These are phyloP conservation scores for Solanum hybrid DNA, from an alignment of 305 asterid species.

Conservation along the genomic window DNA sequence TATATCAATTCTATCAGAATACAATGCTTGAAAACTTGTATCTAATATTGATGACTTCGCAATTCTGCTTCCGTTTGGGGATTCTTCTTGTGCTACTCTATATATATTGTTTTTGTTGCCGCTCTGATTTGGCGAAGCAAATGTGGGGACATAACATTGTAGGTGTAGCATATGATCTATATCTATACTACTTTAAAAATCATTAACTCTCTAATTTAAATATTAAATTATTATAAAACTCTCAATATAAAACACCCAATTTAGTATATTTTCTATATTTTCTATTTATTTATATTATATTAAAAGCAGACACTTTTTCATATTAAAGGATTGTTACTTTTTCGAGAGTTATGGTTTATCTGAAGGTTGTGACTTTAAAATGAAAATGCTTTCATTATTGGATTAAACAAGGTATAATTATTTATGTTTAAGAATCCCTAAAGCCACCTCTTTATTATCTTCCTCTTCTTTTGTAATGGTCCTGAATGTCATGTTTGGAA, in stretches of 20 bases:
- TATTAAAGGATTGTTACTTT: not conserved
- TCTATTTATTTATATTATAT: too few species aligned
- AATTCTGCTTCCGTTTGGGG: not conserved
- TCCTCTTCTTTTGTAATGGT: not conserved
- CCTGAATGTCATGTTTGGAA: not conserved
- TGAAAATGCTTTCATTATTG: not conserved
- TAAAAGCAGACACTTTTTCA: not conserved
- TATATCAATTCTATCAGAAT: not conserved
- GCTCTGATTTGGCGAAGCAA: not conserved
- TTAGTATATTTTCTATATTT: not conserved
- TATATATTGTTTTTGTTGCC: not conserved
- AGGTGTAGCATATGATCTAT: not conserved
- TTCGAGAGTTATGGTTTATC: too few species aligned
- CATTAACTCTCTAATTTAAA: not conserved
- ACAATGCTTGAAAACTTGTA: not conserved
- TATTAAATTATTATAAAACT: too few species aligned
- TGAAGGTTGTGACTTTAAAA: not conserved
- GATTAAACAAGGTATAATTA: not conserved
- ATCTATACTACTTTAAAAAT: not conserved
- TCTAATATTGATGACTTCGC: not conserved
- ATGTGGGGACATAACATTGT: not conserved
- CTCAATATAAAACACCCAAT: too few species aligned
- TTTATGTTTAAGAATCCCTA: not conserved
- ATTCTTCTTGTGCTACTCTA: not conserved
- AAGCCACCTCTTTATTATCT: not conserved